Percentiles rank a stretch among this genome's conserved stretches.
Evolutionary conservation across 2,329 filamentous ascomycete genomes (phyloP).

Genomic region (Fusarium metavorans): DNA sequence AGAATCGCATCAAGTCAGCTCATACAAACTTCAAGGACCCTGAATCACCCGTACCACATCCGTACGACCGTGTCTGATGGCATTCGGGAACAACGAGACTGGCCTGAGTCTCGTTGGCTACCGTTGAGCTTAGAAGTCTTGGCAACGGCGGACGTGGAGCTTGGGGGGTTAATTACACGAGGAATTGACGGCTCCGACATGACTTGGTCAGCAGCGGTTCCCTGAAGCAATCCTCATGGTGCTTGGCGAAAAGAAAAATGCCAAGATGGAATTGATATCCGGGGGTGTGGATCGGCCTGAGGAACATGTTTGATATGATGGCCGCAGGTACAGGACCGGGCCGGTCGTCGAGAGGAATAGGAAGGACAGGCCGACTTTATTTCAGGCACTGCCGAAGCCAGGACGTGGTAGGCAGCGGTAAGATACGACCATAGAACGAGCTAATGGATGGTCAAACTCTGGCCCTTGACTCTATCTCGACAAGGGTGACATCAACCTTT

Average conservation of each 20-base stretch:
- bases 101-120: background rate
- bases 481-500: slow-evolving; percentile 15
- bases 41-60: background rate
- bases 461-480: slow-evolving; percentile 10
- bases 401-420: background rate
- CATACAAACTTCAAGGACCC: background rate
- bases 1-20: background rate
- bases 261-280: slow-evolving; percentile 31
- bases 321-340: slow-evolving; percentile 27
- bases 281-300: slow-evolving; percentile 17
- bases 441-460: slow-evolving; percentile 5
- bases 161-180: background rate
- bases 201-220: background rate
- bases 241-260: slow-evolving; percentile 17
- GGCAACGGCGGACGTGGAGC: background rate
- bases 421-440: background rate
- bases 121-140: background rate
- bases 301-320: slow-evolving; percentile 14
- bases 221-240: slow-evolving; percentile 5
- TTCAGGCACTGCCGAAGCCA: slow-evolving; percentile 11
- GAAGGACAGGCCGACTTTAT: slow-evolving; percentile 13
- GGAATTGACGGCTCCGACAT: background rate
- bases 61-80: background rate
- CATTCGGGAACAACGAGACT: background rate
- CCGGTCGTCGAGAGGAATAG: slow-evolving; percentile 32